phyloP scores from a whole-genome alignment of 202 grass and related monocot genomes.

The Panicum virgatum region DNA sequence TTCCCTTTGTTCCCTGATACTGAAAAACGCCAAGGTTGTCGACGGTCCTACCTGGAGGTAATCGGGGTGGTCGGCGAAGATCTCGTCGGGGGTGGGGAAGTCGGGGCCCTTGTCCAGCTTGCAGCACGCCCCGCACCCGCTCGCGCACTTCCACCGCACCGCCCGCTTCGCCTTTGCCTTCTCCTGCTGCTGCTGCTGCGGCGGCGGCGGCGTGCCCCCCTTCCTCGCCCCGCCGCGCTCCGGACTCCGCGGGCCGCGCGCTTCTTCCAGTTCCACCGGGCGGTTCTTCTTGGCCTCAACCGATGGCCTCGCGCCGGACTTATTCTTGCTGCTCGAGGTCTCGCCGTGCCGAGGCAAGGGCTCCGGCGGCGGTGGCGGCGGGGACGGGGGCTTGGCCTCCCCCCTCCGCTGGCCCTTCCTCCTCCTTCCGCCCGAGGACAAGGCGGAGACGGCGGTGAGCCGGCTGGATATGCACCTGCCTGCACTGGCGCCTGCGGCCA shows the following conservation, averaged over 20 bases:
- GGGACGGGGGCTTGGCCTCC: constrained; percentile 19
- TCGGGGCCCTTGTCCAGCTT: constrained; percentile 82
- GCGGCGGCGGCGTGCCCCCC: neutral
- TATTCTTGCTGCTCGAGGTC: constrained; percentile 38
- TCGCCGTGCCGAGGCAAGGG: constrained; percentile 6
- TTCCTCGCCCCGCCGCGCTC: constrained; percentile 25
- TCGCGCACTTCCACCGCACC: constrained; percentile 63
- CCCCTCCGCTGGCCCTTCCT: constrained; percentile 45
- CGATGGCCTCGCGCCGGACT: neutral
- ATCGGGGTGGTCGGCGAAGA: constrained; percentile 60
- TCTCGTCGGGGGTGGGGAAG: constrained; percentile 64
- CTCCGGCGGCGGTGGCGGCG: neutral
- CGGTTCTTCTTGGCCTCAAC: neutral
- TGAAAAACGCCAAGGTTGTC: neutral
- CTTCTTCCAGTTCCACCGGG: neutral
- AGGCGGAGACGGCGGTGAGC: neutral
- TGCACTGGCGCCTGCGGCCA: neutral
- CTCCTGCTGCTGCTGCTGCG: constrained; percentile 14
- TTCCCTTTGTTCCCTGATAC: neutral
- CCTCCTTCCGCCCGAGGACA: constrained; percentile 45
- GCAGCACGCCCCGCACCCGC: constrained; percentile 80
- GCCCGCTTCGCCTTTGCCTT: constrained; percentile 41
- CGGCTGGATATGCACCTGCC: constrained; percentile 15
- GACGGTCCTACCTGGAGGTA: constrained; percentile 52
- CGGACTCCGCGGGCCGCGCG: neutral